Evolutionary conservation across 371 early-diverging fungal genomes (phyloP).

Genomic region (Zopfochytrium polystomum): DNA sequence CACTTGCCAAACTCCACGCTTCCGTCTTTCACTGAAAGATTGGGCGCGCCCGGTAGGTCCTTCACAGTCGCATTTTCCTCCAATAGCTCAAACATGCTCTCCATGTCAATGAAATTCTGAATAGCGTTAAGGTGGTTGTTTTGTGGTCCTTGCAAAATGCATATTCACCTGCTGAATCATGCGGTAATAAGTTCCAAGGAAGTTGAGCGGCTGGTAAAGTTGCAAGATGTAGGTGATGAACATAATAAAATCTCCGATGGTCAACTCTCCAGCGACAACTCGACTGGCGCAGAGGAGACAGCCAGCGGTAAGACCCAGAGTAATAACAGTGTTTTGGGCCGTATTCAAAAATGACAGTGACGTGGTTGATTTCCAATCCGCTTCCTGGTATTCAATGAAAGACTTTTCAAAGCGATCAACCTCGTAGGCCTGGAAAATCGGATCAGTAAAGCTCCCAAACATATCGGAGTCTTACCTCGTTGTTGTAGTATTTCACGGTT

Average conservation of each 20-base stretch:
- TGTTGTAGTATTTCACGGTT: constrained; percentile 76
- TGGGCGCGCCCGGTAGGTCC: constrained; percentile 47
- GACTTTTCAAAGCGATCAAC: constrained; percentile 71
- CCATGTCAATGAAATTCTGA: constrained; percentile 90
- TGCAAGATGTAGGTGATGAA: constrained; percentile 71
- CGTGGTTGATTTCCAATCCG: constrained; percentile 70
- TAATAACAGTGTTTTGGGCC: constrained; percentile 81
- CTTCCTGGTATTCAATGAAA: constrained; percentile 72
- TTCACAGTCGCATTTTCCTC: constrained; percentile 68
- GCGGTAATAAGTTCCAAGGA: constrained; percentile 50
- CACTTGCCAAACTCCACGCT: constrained; percentile 29
- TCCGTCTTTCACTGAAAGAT: constrained; percentile 28
- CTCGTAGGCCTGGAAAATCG: constrained; percentile 78
- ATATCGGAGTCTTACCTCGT: too few relatives aligned
- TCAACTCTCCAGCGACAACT: constrained; percentile 66
- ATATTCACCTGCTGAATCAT: constrained; percentile 37
- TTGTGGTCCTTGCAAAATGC: constrained; percentile 4
- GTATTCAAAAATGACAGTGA: constrained; percentile 76
- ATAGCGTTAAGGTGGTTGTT: constrained; percentile 44
- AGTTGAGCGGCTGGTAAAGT: constrained; percentile 59
- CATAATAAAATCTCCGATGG: constrained; percentile 82
- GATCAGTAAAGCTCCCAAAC: neutral
- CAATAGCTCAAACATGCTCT: constrained; percentile 84
- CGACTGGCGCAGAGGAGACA: constrained; percentile 76
- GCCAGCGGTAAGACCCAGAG: constrained; percentile 67